These are phyloP conservation scores for Colletotrichum shisoi DNA, from an alignment of 2,329 filamentous ascomycete genomes.

Conservation along the genomic window DNA sequence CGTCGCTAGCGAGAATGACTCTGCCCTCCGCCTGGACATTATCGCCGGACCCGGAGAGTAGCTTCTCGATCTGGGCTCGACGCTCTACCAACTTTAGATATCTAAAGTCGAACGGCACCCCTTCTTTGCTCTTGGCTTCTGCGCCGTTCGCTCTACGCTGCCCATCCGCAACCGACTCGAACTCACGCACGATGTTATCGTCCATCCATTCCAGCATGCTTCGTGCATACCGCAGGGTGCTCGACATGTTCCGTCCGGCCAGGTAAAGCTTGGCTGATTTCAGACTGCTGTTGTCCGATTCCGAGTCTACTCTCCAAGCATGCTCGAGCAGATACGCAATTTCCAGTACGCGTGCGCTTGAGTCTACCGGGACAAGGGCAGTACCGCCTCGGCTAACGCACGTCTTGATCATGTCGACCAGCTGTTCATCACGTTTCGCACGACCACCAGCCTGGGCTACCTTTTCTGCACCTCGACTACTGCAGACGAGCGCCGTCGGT, in stretches of 20 bases:
- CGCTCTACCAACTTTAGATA: slow-evolving; percentile 84
- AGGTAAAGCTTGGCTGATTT: slow-evolving; percentile 74
- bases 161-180: slow-evolving; percentile 73
- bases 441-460: slow-evolving; percentile 75
- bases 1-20: slow-evolving; percentile 91
- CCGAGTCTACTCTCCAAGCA: slow-evolving; percentile 77
- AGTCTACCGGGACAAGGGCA: slow-evolving; percentile 92
- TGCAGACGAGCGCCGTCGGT: slow-evolving; percentile 92
- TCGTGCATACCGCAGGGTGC: slow-evolving; percentile 87
- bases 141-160: slow-evolving; percentile 57
- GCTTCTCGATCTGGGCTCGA: slow-evolving; percentile 77
- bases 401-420: slow-evolving; percentile 81
- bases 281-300: slow-evolving; percentile 60
- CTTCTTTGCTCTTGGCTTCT: slow-evolving; percentile 60
- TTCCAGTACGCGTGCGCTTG: slow-evolving; percentile 91
- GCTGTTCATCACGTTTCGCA: slow-evolving; percentile 82
- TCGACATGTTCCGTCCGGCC: slow-evolving; percentile 84
- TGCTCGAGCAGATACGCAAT: slow-evolving; percentile 91
- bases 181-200: slow-evolving; percentile 89
- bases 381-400: slow-evolving; percentile 85
- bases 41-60: slow-evolving; percentile 60
- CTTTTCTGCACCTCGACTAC: slow-evolving; percentile 79
- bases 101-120: slow-evolving; percentile 87
- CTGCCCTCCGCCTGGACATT: slow-evolving; percentile 60
- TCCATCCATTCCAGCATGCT: slow-evolving; percentile 99